Evolutionary conservation across 1,284 basidiomycete species (phyloP).

Genomic region (Ceratobasidium sp.): DNA sequence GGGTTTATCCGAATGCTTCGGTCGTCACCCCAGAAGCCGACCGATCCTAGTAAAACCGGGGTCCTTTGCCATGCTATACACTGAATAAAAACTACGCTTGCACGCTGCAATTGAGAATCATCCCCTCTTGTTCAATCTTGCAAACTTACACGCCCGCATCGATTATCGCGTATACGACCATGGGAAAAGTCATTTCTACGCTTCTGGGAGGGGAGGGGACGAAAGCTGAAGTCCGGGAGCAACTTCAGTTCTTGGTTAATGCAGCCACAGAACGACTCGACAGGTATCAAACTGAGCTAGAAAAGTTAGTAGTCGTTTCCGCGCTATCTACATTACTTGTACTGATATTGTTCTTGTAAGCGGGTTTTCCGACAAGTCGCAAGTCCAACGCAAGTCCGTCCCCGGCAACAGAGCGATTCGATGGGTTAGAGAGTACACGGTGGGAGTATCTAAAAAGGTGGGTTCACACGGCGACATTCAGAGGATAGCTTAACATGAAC

Average conservation of each 20-base stretch:
- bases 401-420: constrained; percentile 42
- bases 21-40: too few species aligned
- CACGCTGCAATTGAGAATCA: too few species aligned
- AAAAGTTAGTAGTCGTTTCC: constrained; percentile 15
- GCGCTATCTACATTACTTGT: not conserved
- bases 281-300: constrained; percentile 42
- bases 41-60: too few species aligned
- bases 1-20: too few species aligned
- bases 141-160: too few species aligned
- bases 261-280: constrained; percentile 31
- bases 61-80: too few species aligned
- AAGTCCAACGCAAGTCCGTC: constrained; percentile 17
- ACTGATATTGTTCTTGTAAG: not conserved
- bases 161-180: not conserved
- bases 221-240: constrained; percentile 39
- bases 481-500: not conserved
- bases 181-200: not conserved
- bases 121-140: too few species aligned
- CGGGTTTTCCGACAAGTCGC: constrained; percentile 13
- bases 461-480: not conserved
- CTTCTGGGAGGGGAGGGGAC: constrained; percentile 1
- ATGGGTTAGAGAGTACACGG: constrained; percentile 27
- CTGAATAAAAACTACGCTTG: too few species aligned
- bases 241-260: constrained; percentile 43
- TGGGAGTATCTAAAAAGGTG: constrained; percentile 28